Percentiles rank a stretch among this genome's conserved stretches.
Evolutionary conservation across 306 rosid species (phyloP).

Genomic region (Prunus padus): DNA sequence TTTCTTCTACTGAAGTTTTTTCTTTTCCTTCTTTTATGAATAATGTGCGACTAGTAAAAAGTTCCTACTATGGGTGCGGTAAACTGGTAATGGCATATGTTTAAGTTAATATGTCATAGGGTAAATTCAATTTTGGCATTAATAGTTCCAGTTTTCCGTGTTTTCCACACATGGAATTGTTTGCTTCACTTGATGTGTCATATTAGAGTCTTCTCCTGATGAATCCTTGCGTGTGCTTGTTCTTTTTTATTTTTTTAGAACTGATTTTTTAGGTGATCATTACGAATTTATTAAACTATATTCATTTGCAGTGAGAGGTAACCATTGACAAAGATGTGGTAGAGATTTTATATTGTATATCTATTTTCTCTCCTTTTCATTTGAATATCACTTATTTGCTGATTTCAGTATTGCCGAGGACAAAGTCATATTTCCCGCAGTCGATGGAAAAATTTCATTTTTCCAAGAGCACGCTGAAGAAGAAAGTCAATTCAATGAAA

Average conservation of each 20-base stretch:
- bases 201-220: neutral
- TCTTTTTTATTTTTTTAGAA: neutral
- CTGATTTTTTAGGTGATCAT: neutral
- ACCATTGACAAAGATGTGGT: neutral
- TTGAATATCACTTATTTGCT: conserved; percentile 27
- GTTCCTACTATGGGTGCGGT: neutral
- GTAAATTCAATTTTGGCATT: conserved; percentile 1
- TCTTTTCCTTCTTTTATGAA: conserved; percentile 14
- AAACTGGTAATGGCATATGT: neutral
- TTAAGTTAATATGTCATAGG: neutral
- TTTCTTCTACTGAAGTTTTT: neutral
- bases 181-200: neutral
- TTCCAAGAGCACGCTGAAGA: conserved; percentile 86
- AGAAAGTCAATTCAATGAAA: conserved; percentile 93
- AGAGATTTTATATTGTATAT: neutral
- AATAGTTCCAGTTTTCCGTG: neutral
- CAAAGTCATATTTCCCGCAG: conserved; percentile 94
- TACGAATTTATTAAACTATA: conserved; percentile 1
- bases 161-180: neutral
- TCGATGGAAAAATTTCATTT: conserved; percentile 90
- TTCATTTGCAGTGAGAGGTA: neutral
- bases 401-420: conserved; percentile 95
- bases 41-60: neutral
- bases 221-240: neutral
- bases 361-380: conserved; percentile 10